Conservation (phyloP, 192 early-diverging fungal species). For the Chytriomyces hyalinus region DNA sequence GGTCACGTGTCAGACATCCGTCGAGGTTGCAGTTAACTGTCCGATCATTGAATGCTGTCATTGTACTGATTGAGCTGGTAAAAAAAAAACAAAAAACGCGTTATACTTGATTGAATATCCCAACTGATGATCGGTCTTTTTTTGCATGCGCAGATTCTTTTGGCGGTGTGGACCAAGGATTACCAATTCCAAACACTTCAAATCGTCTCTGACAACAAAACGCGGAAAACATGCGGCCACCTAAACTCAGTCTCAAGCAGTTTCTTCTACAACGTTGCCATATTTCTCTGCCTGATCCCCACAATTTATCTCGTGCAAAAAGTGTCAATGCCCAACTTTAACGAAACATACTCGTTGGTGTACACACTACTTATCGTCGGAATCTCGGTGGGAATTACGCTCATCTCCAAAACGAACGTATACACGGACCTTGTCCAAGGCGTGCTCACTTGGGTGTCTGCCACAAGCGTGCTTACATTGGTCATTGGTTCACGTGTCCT, state of each 20-base stretch:
- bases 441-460: not conserved
- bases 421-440: not conserved
- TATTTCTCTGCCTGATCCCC: not conserved
- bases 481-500: not conserved
- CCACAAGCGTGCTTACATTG: not conserved
- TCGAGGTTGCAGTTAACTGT: not conserved
- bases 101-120: not conserved
- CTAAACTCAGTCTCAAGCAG: not conserved
- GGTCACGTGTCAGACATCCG: not conserved
- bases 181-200: not conserved
- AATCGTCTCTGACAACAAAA: not conserved
- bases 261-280: not conserved
- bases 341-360: not conserved
- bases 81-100: not conserved
- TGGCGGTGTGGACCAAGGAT: not conserved
- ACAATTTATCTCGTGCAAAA: conserved; percentile 5
- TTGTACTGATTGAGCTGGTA: not conserved
- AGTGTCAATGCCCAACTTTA: not conserved
- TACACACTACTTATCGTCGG: not conserved
- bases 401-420: not conserved
- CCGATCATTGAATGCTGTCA: not conserved
- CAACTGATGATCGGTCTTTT: not conserved
- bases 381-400: not conserved
- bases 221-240: not conserved
- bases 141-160: not conserved